Evolutionary conservation across 1,284 basidiomycete genomes (phyloP).

Genomic region (Heterobasidion irregulare): DNA sequence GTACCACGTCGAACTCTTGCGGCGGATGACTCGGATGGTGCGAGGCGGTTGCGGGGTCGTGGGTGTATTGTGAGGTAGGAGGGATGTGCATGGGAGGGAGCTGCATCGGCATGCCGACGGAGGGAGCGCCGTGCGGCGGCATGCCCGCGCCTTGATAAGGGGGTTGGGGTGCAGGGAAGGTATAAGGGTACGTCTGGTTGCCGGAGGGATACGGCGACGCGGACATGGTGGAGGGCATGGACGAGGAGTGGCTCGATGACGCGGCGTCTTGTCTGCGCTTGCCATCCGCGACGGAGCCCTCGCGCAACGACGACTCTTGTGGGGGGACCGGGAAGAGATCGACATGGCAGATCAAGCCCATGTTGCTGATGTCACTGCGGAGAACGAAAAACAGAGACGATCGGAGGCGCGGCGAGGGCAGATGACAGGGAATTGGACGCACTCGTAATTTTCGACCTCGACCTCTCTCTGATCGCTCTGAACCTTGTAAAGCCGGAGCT

Average conservation of each 20-base stretch:
- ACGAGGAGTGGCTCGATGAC: constrained; percentile 6
- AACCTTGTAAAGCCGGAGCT: constrained; percentile 22
- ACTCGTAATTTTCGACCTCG: constrained; percentile 31
- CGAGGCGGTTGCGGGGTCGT: not conserved
- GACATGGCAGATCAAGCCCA: constrained; percentile 55
- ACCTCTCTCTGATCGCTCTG: constrained; percentile 19
- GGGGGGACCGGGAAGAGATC: constrained; percentile 50
- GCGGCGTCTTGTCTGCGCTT: constrained; percentile 7
- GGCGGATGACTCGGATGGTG: constrained; percentile 3
- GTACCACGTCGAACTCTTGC: constrained; percentile 23
- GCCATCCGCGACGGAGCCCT: constrained; percentile 3
- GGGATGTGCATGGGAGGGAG: constrained; percentile 5
- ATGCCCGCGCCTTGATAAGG: constrained; percentile 5
- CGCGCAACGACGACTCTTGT: constrained; percentile 9
- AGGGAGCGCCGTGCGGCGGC: constrained; percentile 1
- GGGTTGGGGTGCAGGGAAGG: constrained; percentile 13
- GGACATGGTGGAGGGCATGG: constrained; percentile 13
- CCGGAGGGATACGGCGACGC: constrained; percentile 12
- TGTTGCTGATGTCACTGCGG: constrained; percentile 33
- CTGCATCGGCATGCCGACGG: constrained; percentile 1
- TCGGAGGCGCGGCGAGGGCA: not conserved
- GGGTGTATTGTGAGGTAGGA: constrained; percentile 4
- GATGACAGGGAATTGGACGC: constrained; percentile 1
- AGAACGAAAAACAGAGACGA: not conserved
- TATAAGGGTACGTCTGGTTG: constrained; percentile 11